Conservation (phyloP, 2,329 filamentous ascomycete species). For the Phyllosticta citriasiana region DNA sequence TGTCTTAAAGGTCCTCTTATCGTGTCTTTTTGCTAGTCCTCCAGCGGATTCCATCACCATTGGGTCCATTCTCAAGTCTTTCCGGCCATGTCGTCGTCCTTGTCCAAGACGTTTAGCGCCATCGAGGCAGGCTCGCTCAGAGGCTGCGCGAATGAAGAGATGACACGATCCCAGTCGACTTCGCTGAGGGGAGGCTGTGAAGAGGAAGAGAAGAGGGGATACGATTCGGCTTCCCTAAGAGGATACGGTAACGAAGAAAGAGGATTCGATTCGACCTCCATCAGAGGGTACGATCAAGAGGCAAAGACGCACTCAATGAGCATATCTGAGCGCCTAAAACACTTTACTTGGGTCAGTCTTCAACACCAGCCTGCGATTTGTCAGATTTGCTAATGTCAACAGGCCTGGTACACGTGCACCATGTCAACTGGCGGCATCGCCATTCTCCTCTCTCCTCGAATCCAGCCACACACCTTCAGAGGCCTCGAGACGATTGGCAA, state of each 20-base stretch:
- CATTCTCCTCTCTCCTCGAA: constrained; percentile 27
- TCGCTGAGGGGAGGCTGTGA: not conserved
- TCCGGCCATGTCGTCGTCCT: not conserved
- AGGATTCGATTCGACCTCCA: not conserved
- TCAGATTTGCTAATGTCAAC: not conserved
- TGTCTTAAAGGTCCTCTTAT: not conserved
- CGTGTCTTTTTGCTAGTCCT: not conserved
- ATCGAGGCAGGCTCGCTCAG: not conserved
- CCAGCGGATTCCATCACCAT: not conserved
- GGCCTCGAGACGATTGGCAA: constrained; percentile 44
- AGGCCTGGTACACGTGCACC: constrained; percentile 38
- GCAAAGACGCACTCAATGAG: not conserved
- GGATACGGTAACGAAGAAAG: not conserved
- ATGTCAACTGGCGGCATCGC: constrained; percentile 41
- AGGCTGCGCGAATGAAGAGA: not conserved
- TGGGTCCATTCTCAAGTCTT: not conserved
- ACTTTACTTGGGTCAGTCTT: not conserved
- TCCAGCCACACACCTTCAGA: constrained; percentile 35
- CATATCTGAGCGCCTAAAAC: not conserved
- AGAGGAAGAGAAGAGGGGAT: not conserved
- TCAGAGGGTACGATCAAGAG: not conserved
- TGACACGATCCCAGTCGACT: not conserved
- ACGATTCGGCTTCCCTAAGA: not conserved
- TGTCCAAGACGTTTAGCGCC: not conserved
- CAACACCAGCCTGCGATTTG: not conserved